Conservation (phyloP, 1,139 yeast species). For the Debaryomyces singareniensis region DNA sequence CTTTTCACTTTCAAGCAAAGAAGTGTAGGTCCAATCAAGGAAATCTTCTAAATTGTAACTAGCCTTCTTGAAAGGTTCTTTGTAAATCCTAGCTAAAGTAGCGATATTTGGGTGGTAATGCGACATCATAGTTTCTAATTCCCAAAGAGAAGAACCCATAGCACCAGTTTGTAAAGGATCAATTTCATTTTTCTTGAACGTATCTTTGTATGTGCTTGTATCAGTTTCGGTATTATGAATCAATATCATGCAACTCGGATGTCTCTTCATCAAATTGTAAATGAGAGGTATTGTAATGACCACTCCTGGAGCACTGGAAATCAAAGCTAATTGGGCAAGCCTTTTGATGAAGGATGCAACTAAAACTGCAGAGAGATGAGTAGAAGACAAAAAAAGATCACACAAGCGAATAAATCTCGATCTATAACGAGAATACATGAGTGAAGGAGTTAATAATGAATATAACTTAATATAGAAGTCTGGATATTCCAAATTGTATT, state of each 20-base stretch:
- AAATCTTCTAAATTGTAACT: slow-evolving; percentile 89
- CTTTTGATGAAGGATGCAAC: slow-evolving; percentile 88
- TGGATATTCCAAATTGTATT: slow-evolving; percentile 85
- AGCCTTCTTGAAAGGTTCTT: slow-evolving; percentile 86
- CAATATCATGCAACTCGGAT: slow-evolving; percentile 90
- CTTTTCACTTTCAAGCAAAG: slow-evolving; percentile 70
- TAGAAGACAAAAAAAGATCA: slow-evolving; percentile 78
- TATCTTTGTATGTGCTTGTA: slow-evolving; percentile 45
- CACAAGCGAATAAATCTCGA: slow-evolving; percentile 84
- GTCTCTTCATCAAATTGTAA: slow-evolving; percentile 81
- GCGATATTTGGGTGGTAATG: slow-evolving; percentile 97
- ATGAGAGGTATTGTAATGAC: slow-evolving; percentile 86
- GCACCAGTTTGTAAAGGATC: slow-evolving; percentile 83
- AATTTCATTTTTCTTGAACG: slow-evolving; percentile 53
- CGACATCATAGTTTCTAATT: slow-evolving; percentile 68
- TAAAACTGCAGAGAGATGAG: slow-evolving; percentile 77
- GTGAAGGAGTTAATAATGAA: slow-evolving; percentile 65
- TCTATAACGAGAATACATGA: slow-evolving; percentile 73
- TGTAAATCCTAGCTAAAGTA: slow-evolving; percentile 78
- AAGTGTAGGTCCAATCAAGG: slow-evolving; percentile 80
- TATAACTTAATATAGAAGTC: slow-evolving; percentile 81
- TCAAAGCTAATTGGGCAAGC: slow-evolving; percentile 65
- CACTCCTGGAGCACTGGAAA: slow-evolving; percentile 87
- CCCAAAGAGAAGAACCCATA: slow-evolving; percentile 86
- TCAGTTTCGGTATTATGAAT: slow-evolving; percentile 47